Conservation (phyloP, 768 basidiomycete genomes). For the Leucosporidium scottii region DNA sequence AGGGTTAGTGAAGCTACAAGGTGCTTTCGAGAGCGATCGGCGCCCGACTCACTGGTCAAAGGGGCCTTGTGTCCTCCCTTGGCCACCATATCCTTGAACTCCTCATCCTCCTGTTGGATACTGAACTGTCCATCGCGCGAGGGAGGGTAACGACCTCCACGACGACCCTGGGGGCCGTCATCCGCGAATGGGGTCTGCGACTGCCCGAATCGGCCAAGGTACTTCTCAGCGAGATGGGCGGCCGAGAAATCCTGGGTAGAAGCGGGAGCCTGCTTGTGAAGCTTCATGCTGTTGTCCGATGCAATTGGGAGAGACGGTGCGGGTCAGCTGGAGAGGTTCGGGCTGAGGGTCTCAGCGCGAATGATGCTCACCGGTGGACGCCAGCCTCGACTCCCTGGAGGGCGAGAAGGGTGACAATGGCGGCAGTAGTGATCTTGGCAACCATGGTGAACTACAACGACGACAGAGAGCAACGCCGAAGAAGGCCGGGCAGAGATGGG, state of each 20-base stretch:
- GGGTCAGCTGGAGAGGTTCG: not conserved
- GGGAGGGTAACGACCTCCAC: conserved; percentile 57
- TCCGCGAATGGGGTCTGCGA: conserved; percentile 46
- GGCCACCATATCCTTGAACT: conserved; percentile 45
- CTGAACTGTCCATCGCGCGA: conserved; percentile 22
- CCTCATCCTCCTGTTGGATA: conserved; percentile 56
- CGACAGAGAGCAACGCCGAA: too few relatives aligned
- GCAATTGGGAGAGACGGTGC: not conserved
- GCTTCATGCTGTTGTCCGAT: conserved; percentile 61
- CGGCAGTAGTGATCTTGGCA: too few relatives aligned
- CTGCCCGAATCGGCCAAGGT: conserved; percentile 68
- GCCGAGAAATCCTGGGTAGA: conserved; percentile 49
- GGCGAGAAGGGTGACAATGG: too few relatives aligned
- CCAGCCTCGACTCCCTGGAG: conserved; percentile 38
- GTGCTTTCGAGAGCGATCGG: not conserved
- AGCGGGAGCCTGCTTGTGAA: conserved; percentile 67
- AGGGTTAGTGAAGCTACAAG: not conserved
- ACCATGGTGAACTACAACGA: too few relatives aligned
- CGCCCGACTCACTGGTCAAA: conserved; percentile 62
- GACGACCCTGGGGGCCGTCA: conserved; percentile 39
- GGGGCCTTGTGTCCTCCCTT: conserved; percentile 81
- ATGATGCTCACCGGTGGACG: conserved; percentile 38
- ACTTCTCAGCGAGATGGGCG: conserved; percentile 89
- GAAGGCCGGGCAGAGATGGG: too few relatives aligned
- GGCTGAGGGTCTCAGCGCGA: not conserved